phyloP scores from a whole-genome alignment of 2,329 filamentous ascomycete species.

The Xylariaceae sp. region DNA sequence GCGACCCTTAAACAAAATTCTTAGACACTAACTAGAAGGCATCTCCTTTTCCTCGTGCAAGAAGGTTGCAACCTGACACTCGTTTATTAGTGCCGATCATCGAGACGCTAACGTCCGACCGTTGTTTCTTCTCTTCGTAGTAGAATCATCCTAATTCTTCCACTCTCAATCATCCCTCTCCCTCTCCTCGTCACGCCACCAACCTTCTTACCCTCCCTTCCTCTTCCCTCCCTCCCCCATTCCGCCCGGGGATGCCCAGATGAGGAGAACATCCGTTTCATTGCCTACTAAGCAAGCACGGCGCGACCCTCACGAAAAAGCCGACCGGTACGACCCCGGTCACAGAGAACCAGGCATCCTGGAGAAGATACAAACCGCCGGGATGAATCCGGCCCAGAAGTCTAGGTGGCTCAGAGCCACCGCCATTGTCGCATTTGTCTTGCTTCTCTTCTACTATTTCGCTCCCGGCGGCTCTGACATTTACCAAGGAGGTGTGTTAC shows the following conservation, averaged over 20 bases:
- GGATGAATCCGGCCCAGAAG: constrained; percentile 62
- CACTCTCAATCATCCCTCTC: too few species aligned
- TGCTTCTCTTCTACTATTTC: constrained; percentile 61
- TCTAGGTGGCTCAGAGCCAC: constrained; percentile 63
- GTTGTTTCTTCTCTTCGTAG: too few species aligned
- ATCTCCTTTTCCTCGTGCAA: too few species aligned
- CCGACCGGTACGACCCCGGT: constrained; percentile 53
- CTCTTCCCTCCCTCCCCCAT: constrained; percentile 14
- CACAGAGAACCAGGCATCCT: constrained; percentile 46
- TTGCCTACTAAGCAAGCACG: constrained; percentile 57
- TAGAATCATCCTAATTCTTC: too few species aligned
- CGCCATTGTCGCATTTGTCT: constrained; percentile 55
- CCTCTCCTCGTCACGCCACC: too few species aligned
- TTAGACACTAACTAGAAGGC: too few species aligned
- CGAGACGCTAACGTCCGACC: too few species aligned
- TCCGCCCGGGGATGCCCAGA: constrained; percentile 33
- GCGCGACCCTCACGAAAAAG: constrained; percentile 63
- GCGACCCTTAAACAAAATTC: too few species aligned
- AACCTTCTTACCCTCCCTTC: too few species aligned
- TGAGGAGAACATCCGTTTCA: constrained; percentile 64
- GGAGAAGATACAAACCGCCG: constrained; percentile 53
- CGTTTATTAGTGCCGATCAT: too few species aligned
- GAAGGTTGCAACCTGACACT: too few species aligned
- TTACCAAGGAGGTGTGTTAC: constrained; percentile 43
- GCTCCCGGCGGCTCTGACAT: constrained; percentile 56